Conservation (phyloP, 768 basidiomycete species). For the Symmetrospora coprosmae region DNA sequence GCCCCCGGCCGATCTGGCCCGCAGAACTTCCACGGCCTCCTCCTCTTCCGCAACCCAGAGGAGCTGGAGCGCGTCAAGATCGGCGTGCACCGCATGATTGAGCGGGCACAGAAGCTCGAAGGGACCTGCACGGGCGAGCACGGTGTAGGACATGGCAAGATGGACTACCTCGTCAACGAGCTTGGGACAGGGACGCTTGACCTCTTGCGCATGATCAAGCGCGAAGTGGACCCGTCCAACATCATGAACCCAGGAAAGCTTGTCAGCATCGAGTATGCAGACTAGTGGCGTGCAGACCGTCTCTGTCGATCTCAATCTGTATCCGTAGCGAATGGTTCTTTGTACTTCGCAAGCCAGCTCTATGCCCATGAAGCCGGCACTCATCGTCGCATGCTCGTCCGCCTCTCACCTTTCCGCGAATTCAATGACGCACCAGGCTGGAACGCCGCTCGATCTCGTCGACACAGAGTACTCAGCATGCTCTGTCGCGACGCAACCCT, state of each 20-base stretch:
- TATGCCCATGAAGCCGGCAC: no score
- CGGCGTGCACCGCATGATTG: constrained; percentile 35
- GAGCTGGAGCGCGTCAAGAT: constrained; percentile 28
- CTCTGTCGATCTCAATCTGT: no score
- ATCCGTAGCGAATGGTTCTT: no score
- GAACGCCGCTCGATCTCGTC: constrained; percentile 15
- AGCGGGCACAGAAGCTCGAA: constrained; percentile 39
- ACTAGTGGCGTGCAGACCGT: no score
- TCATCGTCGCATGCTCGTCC: no score
- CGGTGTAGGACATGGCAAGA: constrained; percentile 27
- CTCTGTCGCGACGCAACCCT: constrained; percentile 80
- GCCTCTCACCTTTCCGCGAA: no score
- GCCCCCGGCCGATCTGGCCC: constrained; percentile 33
- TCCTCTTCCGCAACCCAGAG: constrained; percentile 33
- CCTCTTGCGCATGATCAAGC: constrained; percentile 74
- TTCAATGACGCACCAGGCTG: no score
- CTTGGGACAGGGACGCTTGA: constrained; percentile 67
- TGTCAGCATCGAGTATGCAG: constrained; percentile 2
- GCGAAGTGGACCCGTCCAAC: constrained; percentile 60
- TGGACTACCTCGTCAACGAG: constrained; percentile 62
- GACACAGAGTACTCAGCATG: constrained; percentile 32
- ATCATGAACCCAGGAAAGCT: constrained; percentile 76
- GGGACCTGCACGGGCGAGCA: constrained; percentile 40
- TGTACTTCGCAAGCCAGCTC: no score
- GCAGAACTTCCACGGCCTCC: constrained; percentile 41